These are phyloP conservation scores for Talaromyces verruculosus DNA, from an alignment of 2,329 filamentous ascomycete genomes.

Conservation along the genomic window DNA sequence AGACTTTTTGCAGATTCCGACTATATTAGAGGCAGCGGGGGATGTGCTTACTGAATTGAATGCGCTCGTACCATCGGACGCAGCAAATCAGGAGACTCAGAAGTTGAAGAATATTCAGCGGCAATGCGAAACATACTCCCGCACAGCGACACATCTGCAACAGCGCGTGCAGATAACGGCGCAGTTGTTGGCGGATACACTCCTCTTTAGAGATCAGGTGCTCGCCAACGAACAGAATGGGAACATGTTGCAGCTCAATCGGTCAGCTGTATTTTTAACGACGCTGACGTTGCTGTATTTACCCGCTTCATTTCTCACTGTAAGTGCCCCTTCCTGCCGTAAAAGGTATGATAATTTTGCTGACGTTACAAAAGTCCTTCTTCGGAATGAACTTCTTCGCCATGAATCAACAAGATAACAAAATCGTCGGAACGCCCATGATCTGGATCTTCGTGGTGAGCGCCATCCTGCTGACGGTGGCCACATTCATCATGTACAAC, in stretches of 20 bases:
- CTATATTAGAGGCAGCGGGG: conserved; percentile 4
- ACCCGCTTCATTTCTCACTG: conserved; percentile 19
- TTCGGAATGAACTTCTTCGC: conserved; percentile 47
- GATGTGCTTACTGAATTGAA: conserved; percentile 15
- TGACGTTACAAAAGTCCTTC: too few species aligned
- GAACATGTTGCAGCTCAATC: conserved; percentile 30
- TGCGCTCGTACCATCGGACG: not conserved
- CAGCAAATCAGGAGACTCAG: conserved; percentile 12
- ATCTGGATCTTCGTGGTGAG: conserved; percentile 43
- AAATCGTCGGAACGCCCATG: conserved; percentile 36
- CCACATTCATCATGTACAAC: conserved; percentile 31
- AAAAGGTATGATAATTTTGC: too few species aligned
- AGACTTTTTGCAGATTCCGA: conserved; percentile 18
- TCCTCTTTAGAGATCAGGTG: conserved; percentile 27
- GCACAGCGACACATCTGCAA: conserved; percentile 26
- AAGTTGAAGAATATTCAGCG: conserved; percentile 25
- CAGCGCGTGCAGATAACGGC: conserved; percentile 25
- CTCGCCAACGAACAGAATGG: conserved; percentile 26
- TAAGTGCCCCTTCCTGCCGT: conserved; percentile 12
- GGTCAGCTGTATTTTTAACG: conserved; percentile 26
- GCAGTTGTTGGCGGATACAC: conserved; percentile 27
- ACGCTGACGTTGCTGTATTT: conserved; percentile 19
- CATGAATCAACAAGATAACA: conserved; percentile 31
- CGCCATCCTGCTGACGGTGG: conserved; percentile 32
- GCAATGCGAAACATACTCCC: conserved; percentile 23